A percentile compares a stretch with the other conserved stretches of the same genome.
Conservation (phyloP, 176 grass and related monocot species). For the Oryza glaberrima region DNA sequence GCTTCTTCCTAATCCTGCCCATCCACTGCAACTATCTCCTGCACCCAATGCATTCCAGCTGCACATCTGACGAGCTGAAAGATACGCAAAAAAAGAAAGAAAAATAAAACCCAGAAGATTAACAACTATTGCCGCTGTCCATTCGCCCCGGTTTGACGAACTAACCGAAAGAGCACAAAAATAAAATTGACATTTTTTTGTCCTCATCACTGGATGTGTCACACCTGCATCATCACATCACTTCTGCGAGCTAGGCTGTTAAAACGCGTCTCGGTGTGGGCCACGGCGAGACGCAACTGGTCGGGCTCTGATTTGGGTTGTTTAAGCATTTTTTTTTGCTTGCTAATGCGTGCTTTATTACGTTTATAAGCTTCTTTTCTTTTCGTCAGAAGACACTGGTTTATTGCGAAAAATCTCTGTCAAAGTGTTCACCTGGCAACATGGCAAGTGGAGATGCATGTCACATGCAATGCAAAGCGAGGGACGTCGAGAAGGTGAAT, state of each 20-base stretch:
- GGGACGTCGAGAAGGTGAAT: background rate
- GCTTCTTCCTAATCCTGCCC: slow-evolving; percentile 38
- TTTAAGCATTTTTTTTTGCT: background rate
- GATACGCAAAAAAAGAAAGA: background rate
- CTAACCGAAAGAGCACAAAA: slow-evolving; percentile 11
- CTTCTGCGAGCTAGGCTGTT: slow-evolving; percentile 57
- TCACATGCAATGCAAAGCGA: background rate
- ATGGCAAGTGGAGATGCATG: background rate
- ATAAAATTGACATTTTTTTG: background rate
- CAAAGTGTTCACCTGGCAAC: background rate
- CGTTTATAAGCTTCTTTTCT: background rate
- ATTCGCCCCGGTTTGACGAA: slow-evolving; percentile 23
- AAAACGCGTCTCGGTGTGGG: slow-evolving; percentile 64
- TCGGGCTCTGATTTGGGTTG: slow-evolving; percentile 28
- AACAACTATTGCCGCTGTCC: background rate
- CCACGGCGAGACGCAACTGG: slow-evolving; percentile 25
- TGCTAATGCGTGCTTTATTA: background rate
- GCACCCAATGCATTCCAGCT: background rate
- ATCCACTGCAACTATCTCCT: background rate
- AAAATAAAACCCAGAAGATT: background rate
- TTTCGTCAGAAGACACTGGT: background rate
- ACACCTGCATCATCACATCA: slow-evolving; percentile 27
- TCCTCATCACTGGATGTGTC: background rate
- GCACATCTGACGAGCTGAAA: background rate
- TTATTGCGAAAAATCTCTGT: background rate